These are phyloP conservation scores for Ascoidea rubescens DNA, from an alignment of 805 yeast genomes.

Conservation along the genomic window DNA sequence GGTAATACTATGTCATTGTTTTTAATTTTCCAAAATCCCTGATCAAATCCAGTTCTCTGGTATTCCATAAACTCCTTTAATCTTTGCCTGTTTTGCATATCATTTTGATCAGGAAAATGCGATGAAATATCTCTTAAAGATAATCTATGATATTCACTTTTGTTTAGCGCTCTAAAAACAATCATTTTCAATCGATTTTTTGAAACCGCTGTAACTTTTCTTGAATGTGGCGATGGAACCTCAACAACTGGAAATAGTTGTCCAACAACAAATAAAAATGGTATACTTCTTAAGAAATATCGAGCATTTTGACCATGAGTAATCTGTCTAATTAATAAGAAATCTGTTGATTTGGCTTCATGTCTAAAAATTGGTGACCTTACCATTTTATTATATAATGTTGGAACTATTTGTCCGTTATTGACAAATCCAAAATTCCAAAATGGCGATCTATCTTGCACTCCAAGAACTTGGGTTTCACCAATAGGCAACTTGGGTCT, in stretches of 20 bases:
- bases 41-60: conserved; percentile 87
- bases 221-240: conserved; percentile 94
- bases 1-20: conserved; percentile 52
- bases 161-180: conserved; percentile 75
- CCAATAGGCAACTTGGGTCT: conserved; percentile 86
- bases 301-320: conserved; percentile 66
- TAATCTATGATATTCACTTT: conserved; percentile 57
- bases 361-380: conserved; percentile 92
- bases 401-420: conserved; percentile 86
- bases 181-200: conserved; percentile 89
- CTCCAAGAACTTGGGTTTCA: conserved; percentile 92
- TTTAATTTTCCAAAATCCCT: conserved; percentile 88
- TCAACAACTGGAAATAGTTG: conserved; percentile 88
- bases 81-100: conserved; percentile 92
- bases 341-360: conserved; percentile 66
- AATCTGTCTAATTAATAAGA: conserved; percentile 62
- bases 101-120: conserved; percentile 95
- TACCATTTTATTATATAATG: conserved; percentile 79
- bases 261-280: conserved; percentile 75
- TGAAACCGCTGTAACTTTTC: conserved; percentile 87
- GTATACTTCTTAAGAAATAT: conserved; percentile 55
- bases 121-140: conserved; percentile 77
- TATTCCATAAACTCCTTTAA: conserved; percentile 96
- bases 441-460: conserved; percentile 90
- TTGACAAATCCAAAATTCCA: conserved; percentile 98